Conservation (phyloP, 148 eudicot species). For the Polygonum aviculare region DNA sequence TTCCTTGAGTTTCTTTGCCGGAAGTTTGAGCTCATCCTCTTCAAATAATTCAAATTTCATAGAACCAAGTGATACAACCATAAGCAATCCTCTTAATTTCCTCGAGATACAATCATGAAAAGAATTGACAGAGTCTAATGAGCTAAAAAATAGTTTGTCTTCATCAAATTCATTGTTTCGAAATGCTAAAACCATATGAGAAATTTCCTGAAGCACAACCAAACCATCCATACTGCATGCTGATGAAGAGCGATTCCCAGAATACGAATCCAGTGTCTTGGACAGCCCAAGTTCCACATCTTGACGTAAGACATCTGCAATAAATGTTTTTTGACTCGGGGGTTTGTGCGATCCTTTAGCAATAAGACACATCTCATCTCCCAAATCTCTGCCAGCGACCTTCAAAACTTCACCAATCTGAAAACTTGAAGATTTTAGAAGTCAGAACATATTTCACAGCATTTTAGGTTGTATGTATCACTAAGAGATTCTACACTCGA, state of each 20-base stretch:
- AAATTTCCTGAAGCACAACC: constrained; percentile 65
- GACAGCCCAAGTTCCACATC: constrained; percentile 25
- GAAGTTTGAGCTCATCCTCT: constrained; percentile 29
- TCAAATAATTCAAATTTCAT: constrained; percentile 80
- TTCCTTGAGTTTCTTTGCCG: constrained; percentile 46
- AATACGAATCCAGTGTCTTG: constrained; percentile 17
- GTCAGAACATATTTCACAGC: constrained; percentile 17
- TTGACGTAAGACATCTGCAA: constrained; percentile 19
- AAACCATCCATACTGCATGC: constrained; percentile 30
- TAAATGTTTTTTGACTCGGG: constrained; percentile 17
- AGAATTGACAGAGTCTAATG: constrained; percentile 51
- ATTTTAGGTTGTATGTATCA: neutral
- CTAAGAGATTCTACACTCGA: neutral
- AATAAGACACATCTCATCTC: constrained; percentile 29
- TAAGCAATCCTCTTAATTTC: constrained; percentile 70
- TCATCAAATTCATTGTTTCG: constrained; percentile 37
- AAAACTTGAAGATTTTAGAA: constrained; percentile 26
- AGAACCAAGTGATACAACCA: constrained; percentile 86
- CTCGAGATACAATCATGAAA: constrained; percentile 58
- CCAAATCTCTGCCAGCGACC: constrained; percentile 26
- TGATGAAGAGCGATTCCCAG: constrained; percentile 27
- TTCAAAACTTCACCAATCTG: constrained; percentile 64
- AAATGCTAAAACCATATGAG: constrained; percentile 31
- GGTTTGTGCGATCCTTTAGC: constrained; percentile 25
- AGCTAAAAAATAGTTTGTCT: constrained; percentile 66